Evolutionary conservation across 139 green algal genomes (phyloP), one percentile per base, ranked within the genome.

Genomic region (Pleodorina starrii): DNA sequence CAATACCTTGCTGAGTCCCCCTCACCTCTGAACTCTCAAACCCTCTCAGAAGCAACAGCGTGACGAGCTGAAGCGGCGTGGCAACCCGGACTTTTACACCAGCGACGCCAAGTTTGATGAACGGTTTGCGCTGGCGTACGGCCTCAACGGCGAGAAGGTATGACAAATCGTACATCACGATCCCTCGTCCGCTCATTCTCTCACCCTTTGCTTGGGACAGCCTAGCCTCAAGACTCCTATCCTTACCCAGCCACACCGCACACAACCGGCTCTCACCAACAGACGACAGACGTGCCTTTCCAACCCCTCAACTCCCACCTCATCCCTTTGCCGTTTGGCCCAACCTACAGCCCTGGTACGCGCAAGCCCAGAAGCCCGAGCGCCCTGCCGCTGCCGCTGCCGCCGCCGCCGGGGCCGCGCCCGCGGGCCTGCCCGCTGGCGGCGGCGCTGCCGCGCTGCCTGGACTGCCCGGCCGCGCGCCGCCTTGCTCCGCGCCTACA

Each of bases 31-130:
- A n/a, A n/a, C n/a, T n/a, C n/a, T n/a, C n/a, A n/a, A n/a, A n/a
- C n/a, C n/a, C 54, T 25, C 36, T 32, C 66, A 88, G 82, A 79
- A 79, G 60, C 17, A 88, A 32, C 43, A 88, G 32, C 42, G 43
- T 21, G 84, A 93, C 0, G 91, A 94, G 46, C 48, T 54, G 44
- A 75, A 83, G 14, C 92, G 85, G 27, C 91, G 96, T 0, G 96
- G 96, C 35, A 93, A 98, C 48, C 72, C 91, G 1, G 88, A 96
- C 35, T 96, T 93, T 11, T 92, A 95, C 91, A 98, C 96, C 16
- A 93, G 80, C 19, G 95, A 98, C 74, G 93, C 95, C 0, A 91
- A 90, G 40, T 98, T 98, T 81, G 96, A 98, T 69, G 95, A 96
- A 86, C 89, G 92, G 16, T 98, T 98, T 84, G 76, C 92, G 32